Conservation (phyloP, 495 filamentous ascomycete genomes). For the Aspergillus funiculosus region DNA sequence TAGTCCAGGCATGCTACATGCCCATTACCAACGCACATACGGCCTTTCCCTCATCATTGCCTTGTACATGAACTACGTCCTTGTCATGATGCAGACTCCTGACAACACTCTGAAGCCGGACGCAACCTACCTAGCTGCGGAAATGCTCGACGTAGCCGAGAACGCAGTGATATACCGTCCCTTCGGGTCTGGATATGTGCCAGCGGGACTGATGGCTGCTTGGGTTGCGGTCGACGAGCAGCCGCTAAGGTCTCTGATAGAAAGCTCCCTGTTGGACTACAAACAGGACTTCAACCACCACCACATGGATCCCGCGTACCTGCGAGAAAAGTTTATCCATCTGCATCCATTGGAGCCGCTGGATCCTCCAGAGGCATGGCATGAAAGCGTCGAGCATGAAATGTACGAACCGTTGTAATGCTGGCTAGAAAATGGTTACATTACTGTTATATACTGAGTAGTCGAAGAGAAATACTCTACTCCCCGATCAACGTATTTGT, state of each 20-base stretch:
- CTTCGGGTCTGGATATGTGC: conserved; percentile 30
- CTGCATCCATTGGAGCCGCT: not conserved
- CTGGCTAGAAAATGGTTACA: too few relatives aligned
- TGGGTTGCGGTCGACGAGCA: conserved; percentile 25
- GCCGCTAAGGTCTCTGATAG: conserved; percentile 11
- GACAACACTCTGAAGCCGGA: conserved; percentile 17
- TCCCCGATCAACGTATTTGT: too few relatives aligned
- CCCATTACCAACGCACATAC: conserved; percentile 33
- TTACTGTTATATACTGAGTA: too few relatives aligned
- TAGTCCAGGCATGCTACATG: conserved; percentile 14
- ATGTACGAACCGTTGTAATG: not conserved
- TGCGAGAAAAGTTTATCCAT: not conserved
- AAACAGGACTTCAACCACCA: conserved; percentile 22
- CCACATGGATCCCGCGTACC: not conserved
- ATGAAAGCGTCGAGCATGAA: not conserved
- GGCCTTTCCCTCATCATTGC: conserved; percentile 29
- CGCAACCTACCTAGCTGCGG: conserved; percentile 21
- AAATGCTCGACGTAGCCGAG: conserved; percentile 28
- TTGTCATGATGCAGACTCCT: conserved; percentile 19
- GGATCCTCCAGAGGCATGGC: not conserved
- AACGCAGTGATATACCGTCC: conserved; percentile 26
- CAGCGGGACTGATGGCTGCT: conserved; percentile 26
- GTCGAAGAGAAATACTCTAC: too few relatives aligned
- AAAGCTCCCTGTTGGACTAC: conserved; percentile 24
- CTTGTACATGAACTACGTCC: conserved; percentile 31